Conservation (phyloP, 2,329 filamentous ascomycete species). For the Colletotrichum tamarilloi region DNA sequence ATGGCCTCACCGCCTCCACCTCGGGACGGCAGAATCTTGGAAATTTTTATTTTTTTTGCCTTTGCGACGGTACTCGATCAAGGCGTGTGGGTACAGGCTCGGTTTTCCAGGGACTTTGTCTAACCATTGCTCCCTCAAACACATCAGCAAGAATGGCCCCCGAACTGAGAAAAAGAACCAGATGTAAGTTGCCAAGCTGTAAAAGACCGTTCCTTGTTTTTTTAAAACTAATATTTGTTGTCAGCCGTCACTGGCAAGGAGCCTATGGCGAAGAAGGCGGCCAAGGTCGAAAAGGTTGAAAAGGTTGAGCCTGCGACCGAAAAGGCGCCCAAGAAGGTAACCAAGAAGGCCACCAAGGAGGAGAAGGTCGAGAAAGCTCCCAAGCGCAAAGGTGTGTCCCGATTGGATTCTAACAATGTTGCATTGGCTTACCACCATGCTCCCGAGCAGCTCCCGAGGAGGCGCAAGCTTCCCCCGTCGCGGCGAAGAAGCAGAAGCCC, state of each 20-base stretch:
- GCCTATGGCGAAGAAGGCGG: slow-evolving; percentile 40
- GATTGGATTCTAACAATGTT: neutral
- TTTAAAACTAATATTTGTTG: neutral
- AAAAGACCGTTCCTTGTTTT: neutral
- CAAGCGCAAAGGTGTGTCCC: slow-evolving; percentile 51
- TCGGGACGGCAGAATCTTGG: slow-evolving; percentile 34
- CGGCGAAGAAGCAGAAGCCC: slow-evolving; percentile 58
- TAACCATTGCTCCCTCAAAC: slow-evolving; percentile 12
- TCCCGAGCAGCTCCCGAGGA: slow-evolving; percentile 53
- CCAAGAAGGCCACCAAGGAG: slow-evolving; percentile 41
- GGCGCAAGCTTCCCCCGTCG: slow-evolving; percentile 55
- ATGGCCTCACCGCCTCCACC: slow-evolving; percentile 27
- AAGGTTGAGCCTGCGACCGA: slow-evolving; percentile 27
- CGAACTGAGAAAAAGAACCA: slow-evolving; percentile 53
- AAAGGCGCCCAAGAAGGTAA: slow-evolving; percentile 2
- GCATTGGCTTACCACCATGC: slow-evolving; percentile 39
- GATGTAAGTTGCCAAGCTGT: slow-evolving; percentile 36
- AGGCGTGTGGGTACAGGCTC: neutral
- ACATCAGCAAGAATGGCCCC: slow-evolving; percentile 53
- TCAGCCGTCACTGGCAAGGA: slow-evolving; percentile 47
- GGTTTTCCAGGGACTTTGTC: slow-evolving; percentile 18
- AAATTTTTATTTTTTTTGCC: slow-evolving; percentile 43
- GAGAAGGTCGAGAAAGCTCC: slow-evolving; percentile 44
- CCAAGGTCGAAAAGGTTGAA: slow-evolving; percentile 31
- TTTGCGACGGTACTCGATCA: slow-evolving; percentile 22